Percentiles rank a stretch among this genome's conserved stretches.
Evolutionary conservation across 371 early-diverging fungal species (phyloP).

Genomic region (Capniomyces stellatus): DNA sequence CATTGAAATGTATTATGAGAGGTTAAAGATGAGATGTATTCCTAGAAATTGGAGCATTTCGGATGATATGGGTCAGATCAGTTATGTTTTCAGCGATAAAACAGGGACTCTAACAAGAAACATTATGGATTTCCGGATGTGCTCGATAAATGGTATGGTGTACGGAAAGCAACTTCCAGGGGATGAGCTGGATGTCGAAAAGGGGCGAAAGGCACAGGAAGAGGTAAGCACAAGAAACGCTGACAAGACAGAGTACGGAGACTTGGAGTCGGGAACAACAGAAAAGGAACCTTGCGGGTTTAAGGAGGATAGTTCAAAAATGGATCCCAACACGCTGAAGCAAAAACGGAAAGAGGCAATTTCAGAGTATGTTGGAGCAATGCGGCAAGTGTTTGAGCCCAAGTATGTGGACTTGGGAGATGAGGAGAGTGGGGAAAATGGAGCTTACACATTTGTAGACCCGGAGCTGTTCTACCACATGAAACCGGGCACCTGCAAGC

Average conservation of each 20-base stretch:
- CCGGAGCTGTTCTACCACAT: conserved; percentile 37
- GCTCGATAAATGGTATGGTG: conserved; percentile 59
- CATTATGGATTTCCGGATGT: conserved; percentile 85
- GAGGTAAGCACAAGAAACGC: conserved; percentile 19
- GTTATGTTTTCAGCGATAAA: conserved; percentile 92
- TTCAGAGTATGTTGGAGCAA: conserved; percentile 33
- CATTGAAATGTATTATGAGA: conserved; percentile 64
- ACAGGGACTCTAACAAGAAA: conserved; percentile 97
- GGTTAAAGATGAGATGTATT: conserved; percentile 40
- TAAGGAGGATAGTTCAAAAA: conserved; percentile 14
- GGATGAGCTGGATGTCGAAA: conserved; percentile 25
- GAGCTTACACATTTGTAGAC: conserved; percentile 64
- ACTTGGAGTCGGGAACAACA: background rate
- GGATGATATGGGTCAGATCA: conserved; percentile 90
- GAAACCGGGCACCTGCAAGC: conserved; percentile 17
- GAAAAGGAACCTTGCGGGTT: too few relatives aligned
- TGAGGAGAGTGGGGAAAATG: conserved; percentile 23
- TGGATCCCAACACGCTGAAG: background rate
- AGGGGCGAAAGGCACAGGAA: conserved; percentile 20
- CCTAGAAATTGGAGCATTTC: conserved; percentile 79
- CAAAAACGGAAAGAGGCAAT: conserved; percentile 20
- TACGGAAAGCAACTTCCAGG: conserved; percentile 43
- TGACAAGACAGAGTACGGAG: background rate
- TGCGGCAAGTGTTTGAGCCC: conserved; percentile 47
- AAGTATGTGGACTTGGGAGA: conserved; percentile 46